Percentiles rank a stretch among this genome's conserved stretches.
Conservation (phyloP, 169 alveolate species). For the Cryptosporidium ubiquitum region DNA sequence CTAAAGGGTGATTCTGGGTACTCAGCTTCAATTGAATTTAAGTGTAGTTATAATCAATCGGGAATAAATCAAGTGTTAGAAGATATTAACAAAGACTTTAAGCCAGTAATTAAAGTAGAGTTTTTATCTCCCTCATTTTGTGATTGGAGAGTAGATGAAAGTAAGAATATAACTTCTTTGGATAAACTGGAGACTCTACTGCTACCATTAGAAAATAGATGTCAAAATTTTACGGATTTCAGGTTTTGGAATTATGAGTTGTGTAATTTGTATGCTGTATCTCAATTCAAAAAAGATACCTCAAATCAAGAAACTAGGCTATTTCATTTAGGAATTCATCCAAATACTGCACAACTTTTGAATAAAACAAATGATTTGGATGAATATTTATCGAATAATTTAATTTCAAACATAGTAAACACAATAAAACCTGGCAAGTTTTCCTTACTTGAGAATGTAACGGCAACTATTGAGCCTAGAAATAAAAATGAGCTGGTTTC, state of each 20-base stretch:
- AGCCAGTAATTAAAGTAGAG: background rate
- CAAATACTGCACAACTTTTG: background rate
- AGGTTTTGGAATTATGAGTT: conserved; percentile 42
- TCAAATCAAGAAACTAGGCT: background rate
- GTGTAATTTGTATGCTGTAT: conserved; percentile 32
- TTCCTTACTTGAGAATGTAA: conserved; percentile 2
- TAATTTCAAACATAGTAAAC: conserved; percentile 35
- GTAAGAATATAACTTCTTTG: conserved; percentile 22
- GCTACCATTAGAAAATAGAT: conserved; percentile 34
- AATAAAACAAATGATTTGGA: conserved; percentile 1
- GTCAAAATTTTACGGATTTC: conserved; percentile 64
- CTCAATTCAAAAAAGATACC: conserved; percentile 36
- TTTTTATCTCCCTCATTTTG: conserved; percentile 58
- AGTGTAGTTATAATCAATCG: conserved; percentile 9
- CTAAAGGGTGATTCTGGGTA: background rate
- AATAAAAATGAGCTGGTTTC: background rate
- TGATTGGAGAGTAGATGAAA: conserved; percentile 52
- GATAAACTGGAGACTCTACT: background rate
- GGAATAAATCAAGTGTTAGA: conserved; percentile 16
- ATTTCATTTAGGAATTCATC: conserved; percentile 28
- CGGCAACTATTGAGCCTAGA: conserved; percentile 21
- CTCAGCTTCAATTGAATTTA: conserved; percentile 33
- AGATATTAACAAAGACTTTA: background rate
- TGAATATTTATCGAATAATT: background rate
- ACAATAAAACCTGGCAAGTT: background rate